Conservation (phyloP, 2,329 filamentous ascomycete species). For the Byssochlamys sp. region DNA sequence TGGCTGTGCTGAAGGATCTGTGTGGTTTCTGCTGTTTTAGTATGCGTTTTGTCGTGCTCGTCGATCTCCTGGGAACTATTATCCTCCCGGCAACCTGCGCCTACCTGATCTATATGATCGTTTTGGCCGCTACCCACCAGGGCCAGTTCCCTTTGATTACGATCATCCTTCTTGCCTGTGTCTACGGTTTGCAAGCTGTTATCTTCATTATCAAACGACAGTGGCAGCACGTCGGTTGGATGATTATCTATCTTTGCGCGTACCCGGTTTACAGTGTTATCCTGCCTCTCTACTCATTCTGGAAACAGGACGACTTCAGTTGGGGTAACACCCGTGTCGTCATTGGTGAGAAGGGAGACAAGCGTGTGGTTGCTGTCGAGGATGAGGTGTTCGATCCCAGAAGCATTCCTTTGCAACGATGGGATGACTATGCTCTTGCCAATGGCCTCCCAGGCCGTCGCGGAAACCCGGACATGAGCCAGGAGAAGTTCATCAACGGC, state of each 20-base stretch:
- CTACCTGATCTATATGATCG: slow-evolving; percentile 82
- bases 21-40: slow-evolving; percentile 98
- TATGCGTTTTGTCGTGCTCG: slow-evolving; percentile 92
- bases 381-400: slow-evolving; percentile 83
- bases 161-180: slow-evolving; percentile 75
- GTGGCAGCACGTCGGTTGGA: slow-evolving; percentile 98
- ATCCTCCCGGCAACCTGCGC: slow-evolving; percentile 80
- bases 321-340: slow-evolving; percentile 99
- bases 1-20: slow-evolving; percentile 82
- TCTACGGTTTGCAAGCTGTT: slow-evolving; percentile 89
- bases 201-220: slow-evolving; percentile 95
- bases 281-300: slow-evolving; percentile 94
- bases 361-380: slow-evolving; percentile 75
- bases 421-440: slow-evolving; percentile 84
- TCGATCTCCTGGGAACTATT: slow-evolving; percentile 86
- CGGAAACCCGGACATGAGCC: slow-evolving; percentile 56
- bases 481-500: slow-evolving; percentile 49
- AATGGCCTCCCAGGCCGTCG: slow-evolving; percentile 89
- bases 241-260: slow-evolving; percentile 96
- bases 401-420: slow-evolving; percentile 85
- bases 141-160: slow-evolving; percentile 80
- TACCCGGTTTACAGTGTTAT: slow-evolving; percentile 89
- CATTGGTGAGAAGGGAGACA: slow-evolving; percentile 82
- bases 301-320: slow-evolving; percentile 97
- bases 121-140: slow-evolving; percentile 56